phyloP scores from a whole-genome alignment of 257 asterid genomes.

The Solanum ossicruentum region DNA sequence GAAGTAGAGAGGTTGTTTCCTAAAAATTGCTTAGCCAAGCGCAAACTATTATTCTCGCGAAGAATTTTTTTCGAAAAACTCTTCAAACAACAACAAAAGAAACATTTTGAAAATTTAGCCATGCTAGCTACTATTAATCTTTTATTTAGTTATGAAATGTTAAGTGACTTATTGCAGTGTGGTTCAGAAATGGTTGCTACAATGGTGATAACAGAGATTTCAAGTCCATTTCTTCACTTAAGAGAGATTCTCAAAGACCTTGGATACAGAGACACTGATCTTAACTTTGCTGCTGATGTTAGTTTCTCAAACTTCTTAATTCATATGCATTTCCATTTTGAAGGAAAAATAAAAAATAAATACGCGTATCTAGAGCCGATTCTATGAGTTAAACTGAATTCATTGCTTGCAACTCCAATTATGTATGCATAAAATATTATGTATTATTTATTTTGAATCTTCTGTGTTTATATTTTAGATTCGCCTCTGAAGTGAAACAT shows the following conservation, averaged over 20 bases:
- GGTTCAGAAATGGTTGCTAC: constrained; percentile 88
- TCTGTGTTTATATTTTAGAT: rapidly evolving
- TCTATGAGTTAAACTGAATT: too few relatives aligned
- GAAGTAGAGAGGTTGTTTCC: too few relatives aligned
- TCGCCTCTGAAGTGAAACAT: not conserved
- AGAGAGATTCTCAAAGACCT: constrained; percentile 88
- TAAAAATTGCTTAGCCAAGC: not conserved
- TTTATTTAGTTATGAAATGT: not conserved
- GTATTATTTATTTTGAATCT: not conserved
- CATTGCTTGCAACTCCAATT: not conserved
- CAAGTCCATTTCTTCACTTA: constrained; percentile 77
- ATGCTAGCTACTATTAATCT: not conserved
- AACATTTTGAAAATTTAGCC: not conserved
- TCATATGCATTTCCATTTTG: not conserved
- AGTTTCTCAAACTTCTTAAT: constrained; percentile 19
- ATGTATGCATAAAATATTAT: too few relatives aligned
- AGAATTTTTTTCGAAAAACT: too few relatives aligned
- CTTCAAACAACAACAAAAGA: too few relatives aligned
- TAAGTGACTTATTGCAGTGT: constrained; percentile 23
- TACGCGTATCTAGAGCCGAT: too few relatives aligned
- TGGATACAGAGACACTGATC: constrained; percentile 54
- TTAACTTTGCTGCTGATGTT: constrained; percentile 84
- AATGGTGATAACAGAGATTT: constrained; percentile 74
- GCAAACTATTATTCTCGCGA: not conserved
- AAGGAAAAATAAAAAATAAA: not conserved